Percentiles rank a stretch among this genome's conserved stretches.
Conservation (phyloP, 371 early-diverging fungal species). For the Blastocladiella emersonii region DNA sequence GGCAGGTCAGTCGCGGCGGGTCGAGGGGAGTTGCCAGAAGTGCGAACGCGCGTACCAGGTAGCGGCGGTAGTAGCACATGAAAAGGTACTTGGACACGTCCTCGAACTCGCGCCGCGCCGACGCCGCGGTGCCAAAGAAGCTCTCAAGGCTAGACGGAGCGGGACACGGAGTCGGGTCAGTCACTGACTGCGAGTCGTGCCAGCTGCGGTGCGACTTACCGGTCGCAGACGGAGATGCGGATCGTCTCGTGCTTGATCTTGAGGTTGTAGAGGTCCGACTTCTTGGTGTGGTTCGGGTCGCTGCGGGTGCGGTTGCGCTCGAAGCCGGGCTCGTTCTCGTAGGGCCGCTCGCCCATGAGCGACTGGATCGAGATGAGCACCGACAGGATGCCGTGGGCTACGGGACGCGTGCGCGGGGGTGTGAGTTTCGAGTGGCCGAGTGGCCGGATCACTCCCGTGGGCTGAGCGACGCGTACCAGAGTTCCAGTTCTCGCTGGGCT, state of each 20-base stretch:
- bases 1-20: not conserved
- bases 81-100: constrained; percentile 34
- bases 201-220: constrained; percentile 1
- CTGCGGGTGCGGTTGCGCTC: constrained; percentile 22
- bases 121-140: not conserved
- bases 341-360: constrained; percentile 33
- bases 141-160: not conserved
- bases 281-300: not conserved
- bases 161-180: not conserved
- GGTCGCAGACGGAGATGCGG: constrained; percentile 34
- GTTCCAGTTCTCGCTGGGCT: constrained; percentile 35
- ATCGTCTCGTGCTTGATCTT: constrained; percentile 44
- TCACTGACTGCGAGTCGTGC: not conserved
- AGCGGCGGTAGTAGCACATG: constrained; percentile 28
- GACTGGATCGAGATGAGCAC: constrained; percentile 34
- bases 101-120: constrained; percentile 18
- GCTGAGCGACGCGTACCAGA: constrained; percentile 1
- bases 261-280: constrained; percentile 31
- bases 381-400: constrained; percentile 21
- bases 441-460: not conserved
- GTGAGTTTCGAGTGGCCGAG: no score
- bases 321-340: constrained; percentile 31
- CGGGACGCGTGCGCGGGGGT: no score
- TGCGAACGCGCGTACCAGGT: constrained; percentile 13
- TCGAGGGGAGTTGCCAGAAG: not conserved